phyloP scores from a whole-genome alignment of 108 stramenopile species.

The Asterionellopsis glacialis region DNA sequence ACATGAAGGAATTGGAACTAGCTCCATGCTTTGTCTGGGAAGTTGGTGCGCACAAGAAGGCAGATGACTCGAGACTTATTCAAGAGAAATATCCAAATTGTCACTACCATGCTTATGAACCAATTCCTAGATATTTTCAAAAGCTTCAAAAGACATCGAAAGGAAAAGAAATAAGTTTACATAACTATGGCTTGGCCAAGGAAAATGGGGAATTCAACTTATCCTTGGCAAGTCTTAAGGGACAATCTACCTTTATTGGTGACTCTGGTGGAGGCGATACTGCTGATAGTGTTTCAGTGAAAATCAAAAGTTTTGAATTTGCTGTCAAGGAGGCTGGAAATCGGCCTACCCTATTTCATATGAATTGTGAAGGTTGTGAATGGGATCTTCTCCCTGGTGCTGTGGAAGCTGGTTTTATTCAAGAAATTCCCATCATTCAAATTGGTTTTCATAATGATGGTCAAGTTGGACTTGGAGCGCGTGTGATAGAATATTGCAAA shows the following conservation, averaged over 20 bases:
- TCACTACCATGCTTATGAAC: not conserved
- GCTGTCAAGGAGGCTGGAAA: not conserved
- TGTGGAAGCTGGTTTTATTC: not conserved
- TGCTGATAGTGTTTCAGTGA: not conserved
- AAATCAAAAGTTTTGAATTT: not conserved
- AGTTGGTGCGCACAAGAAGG: not conserved
- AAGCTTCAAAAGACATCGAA: not conserved
- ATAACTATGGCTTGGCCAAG: not conserved
- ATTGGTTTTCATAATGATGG: not conserved
- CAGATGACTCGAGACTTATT: not conserved
- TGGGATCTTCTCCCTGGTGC: not conserved
- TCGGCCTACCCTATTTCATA: not conserved
- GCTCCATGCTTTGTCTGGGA: not conserved
- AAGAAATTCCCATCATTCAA: not conserved
- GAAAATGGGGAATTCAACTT: not conserved
- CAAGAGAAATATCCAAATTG: not conserved
- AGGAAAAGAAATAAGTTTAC: not conserved
- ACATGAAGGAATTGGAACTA: no score
- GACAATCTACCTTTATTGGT: not conserved
- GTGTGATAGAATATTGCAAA: not conserved
- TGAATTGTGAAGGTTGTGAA: not conserved
- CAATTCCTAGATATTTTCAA: not conserved
- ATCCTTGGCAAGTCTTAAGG: not conserved
- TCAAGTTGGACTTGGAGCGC: not conserved
- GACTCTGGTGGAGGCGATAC: not conserved